phyloP scores from a whole-genome alignment of 2,329 filamentous ascomycete species.

The Colletotrichum caudatum region DNA sequence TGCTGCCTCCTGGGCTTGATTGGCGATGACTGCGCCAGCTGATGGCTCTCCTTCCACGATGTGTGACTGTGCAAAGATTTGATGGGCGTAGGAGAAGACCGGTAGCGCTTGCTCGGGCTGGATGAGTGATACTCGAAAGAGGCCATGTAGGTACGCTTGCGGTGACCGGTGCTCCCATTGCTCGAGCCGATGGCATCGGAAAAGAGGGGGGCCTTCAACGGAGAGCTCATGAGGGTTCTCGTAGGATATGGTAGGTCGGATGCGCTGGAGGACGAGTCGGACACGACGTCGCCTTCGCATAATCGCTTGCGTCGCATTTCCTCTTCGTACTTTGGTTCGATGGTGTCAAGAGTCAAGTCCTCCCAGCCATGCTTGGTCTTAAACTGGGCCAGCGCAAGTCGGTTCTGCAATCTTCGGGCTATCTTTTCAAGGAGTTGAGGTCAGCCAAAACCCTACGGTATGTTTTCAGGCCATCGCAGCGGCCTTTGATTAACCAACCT shows the following conservation, averaged over 20 bases:
- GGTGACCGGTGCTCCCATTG: constrained; percentile 73
- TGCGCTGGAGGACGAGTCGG: constrained; percentile 87
- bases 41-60: constrained; percentile 82
- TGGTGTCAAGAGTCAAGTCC: constrained; percentile 85
- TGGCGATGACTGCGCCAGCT: constrained; percentile 87
- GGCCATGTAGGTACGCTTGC: constrained; percentile 72
- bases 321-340: constrained; percentile 86
- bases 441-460: constrained; percentile 1
- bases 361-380: constrained; percentile 98
- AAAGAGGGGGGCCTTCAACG: constrained; percentile 84
- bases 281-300: constrained; percentile 78
- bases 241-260: constrained; percentile 81
- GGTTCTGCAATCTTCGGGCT: constrained; percentile 91
- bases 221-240: constrained; percentile 82
- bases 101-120: constrained; percentile 76
- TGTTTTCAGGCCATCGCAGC: constrained; percentile 19
- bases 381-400: constrained; percentile 94
- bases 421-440: constrained; percentile 69
- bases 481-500: constrained; percentile 64
- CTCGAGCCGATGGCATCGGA: constrained; percentile 83
- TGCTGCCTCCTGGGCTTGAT: constrained; percentile 80
- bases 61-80: constrained; percentile 67
- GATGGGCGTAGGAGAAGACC: constrained; percentile 72
- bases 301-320: constrained; percentile 80
- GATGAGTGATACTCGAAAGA: constrained; percentile 68